Base-by-base conservation (phyloP, 345 rosid genomes). In the Noccaea caerulescens region DNA sequence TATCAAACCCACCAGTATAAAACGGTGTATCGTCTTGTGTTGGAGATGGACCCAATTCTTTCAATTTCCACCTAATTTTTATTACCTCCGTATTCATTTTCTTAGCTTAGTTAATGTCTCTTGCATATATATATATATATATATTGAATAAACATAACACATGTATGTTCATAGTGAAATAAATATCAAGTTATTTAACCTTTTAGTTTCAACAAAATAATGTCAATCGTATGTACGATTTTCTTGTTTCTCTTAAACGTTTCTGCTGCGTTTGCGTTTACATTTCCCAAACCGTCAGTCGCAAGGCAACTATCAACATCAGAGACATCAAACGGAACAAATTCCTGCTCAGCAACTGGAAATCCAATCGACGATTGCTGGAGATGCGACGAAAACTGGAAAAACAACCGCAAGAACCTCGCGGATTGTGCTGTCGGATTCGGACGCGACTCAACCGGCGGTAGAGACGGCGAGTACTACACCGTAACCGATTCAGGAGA, bases 341-440 rank as follows among this genome's bases (percentile, higher is more conserved):
- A 16, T 25, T 60, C 69, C 51, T 68, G 73, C 57, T 20, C 57
- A 75, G 8, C 57, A n/a, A 82, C 85, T 5, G 86, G 86, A 20
- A 88, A 88, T 20, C 91, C 85, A 11, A 82, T 83, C 20, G 93
- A 88, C 36, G 87, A 84, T 16, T 88, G 93, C 32, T 88, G 89
- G 93, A 76, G 89, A 47, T 88, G 91, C 71, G 86, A 84, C 68
- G 64, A 80, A 4, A 54, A 76, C 3, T 88, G 91, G 93, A 84
- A 82, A 5, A 32, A 64, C 42, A 86, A 86, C 80, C 82, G 93
- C 58, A 82, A 69, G 46, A 42, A 14, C 71, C 78, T 88, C 7
- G 89, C 89, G 1, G 85, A 84, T 53, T 88, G 91, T 9, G 89
- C 79, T 11, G 79, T 84, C 58, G 93, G 93, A 58, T 88, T 88